Base-by-base conservation (phyloP, 2,329 filamentous ascomycete genomes). In the Bipolaris gigantea region DNA sequence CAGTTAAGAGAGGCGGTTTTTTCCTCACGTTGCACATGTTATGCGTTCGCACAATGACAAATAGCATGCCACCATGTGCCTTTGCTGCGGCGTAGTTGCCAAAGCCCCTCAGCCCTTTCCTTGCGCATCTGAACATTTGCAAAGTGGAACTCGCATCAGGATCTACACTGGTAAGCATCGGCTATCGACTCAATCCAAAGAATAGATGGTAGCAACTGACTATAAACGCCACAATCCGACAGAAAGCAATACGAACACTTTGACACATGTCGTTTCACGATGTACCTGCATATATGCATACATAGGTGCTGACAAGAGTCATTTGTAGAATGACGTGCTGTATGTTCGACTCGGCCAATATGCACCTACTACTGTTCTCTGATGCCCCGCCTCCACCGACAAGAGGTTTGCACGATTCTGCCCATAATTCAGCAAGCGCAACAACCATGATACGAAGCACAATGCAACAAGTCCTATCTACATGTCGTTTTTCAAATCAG, bases 121-220 rank as follows among this genome's bases (percentile, higher is more conserved):
- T 40, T 48, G 23, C 30, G 46, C 30, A 23, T 42, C 46, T 8
- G 23, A 8, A 19, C 32, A 36, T 15, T n/a, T 27, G 21, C 32
- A 11, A 27, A 43, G 38, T 6, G 32, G 7, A 33, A 25, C 15
- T 33, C 5, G 21, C 27, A 40, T 33, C n/a, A 25, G 16, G 23
- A 50, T 36, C 40, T 39, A 40, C 45, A 44, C n/a, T 49, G n/a
- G 35, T 49, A n/a, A n/a, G n/a, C n/a, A 19, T 42, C 38, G 15
- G 40, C 21, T 23, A 35, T 35, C 33, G 32, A 23, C 46, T 25
- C 38, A 49, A 15, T 18, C 35, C 16, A 41, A 41, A 15, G 15
- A 11, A 35, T 11, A 23, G 8, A n/a, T 11, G 15, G 27, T 21
- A 36, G 30, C 27, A n/a, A 25, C 21, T 16, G 15, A 35, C 32